A percentile compares a stretch with the other conserved stretches of the same genome.
Conservation (phyloP, 495 filamentous ascomycete species). For the Aspergillus coremiiformis region DNA sequence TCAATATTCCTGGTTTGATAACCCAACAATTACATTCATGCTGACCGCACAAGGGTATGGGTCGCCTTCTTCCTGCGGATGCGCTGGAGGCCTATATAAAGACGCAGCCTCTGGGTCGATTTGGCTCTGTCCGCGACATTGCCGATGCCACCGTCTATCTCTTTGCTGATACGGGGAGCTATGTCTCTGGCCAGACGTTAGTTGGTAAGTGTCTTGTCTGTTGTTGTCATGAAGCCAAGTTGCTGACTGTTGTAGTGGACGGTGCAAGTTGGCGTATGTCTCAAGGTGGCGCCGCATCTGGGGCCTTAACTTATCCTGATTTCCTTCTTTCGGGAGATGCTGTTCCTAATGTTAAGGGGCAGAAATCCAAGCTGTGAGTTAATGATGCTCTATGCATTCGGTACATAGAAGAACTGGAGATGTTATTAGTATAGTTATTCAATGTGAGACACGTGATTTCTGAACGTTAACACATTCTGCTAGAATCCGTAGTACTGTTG, state of each 20-base stretch:
- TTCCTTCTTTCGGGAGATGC: slow-evolving; percentile 50
- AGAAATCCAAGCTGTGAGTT: slow-evolving; percentile 54
- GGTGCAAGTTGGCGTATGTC: slow-evolving; percentile 41
- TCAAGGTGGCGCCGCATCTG: slow-evolving; percentile 37
- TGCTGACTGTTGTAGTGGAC: slow-evolving; percentile 28
- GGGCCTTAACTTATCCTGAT: slow-evolving; percentile 49
- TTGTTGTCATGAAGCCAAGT: background rate
- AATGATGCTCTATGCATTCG: background rate
- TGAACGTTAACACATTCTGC: too few relatives aligned
- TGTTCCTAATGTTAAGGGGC: slow-evolving; percentile 52
- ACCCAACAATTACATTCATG: background rate
- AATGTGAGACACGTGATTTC: background rate
- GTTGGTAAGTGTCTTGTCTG: slow-evolving; percentile 43
- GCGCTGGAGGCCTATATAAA: slow-evolving; percentile 24
- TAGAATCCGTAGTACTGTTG: too few relatives aligned
- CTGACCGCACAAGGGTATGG: slow-evolving; percentile 29
- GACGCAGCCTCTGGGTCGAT: slow-evolving; percentile 60
- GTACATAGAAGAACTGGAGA: background rate
- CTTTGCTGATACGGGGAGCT: slow-evolving; percentile 76
- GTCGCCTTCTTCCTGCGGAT: slow-evolving; percentile 35
- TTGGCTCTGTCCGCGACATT: slow-evolving; percentile 79
- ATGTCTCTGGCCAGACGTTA: slow-evolving; percentile 68
- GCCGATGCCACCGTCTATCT: slow-evolving; percentile 87
- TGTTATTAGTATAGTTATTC: background rate
- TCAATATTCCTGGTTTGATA: background rate